These are phyloP conservation scores for Vanderwaltozyma tropicalis DNA, from an alignment of 805 yeast species.

Conservation along the genomic window DNA sequence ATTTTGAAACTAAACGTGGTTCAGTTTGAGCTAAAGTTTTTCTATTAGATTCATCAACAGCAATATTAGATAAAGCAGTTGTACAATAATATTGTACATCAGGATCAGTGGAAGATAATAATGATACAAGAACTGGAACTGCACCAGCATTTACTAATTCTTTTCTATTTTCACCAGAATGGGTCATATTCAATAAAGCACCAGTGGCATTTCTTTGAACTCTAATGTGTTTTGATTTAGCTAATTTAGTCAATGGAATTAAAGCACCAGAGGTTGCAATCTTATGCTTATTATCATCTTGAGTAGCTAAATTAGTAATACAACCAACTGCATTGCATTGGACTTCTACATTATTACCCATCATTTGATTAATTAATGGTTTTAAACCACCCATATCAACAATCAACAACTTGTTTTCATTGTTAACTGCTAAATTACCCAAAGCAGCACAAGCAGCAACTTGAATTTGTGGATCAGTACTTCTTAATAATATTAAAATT, in stretches of 20 bases:
- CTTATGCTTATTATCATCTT: constrained; percentile 90
- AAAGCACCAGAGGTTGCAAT: constrained; percentile 95
- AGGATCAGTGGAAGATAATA: constrained; percentile 77
- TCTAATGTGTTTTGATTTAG: constrained; percentile 86
- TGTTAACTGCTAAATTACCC: constrained; percentile 96
- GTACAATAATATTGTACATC: constrained; percentile 98
- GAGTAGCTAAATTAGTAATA: constrained; percentile 94
- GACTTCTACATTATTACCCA: constrained; percentile 92
- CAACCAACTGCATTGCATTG: constrained; percentile 99
- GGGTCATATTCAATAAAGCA: constrained; percentile 95
- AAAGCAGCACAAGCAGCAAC: constrained; percentile 98
- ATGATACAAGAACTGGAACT: constrained; percentile 86
- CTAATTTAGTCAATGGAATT: constrained; percentile 86
- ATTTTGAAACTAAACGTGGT: constrained; percentile 79
- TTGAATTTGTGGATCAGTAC: constrained; percentile 88
- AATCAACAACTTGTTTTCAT: constrained; percentile 82
- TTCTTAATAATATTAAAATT: constrained; percentile 74
- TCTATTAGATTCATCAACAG: constrained; percentile 89
- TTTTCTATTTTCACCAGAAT: constrained; percentile 89
- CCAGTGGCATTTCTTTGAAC: constrained; percentile 99
- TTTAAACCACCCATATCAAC: constrained; percentile 98
- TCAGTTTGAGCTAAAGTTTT: constrained; percentile 83
- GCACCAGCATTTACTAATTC: constrained; percentile 97
- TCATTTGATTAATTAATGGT: constrained; percentile 94
- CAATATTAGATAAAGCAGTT: constrained; percentile 91